These are phyloP conservation scores for Alternaria alternata DNA, from an alignment of 2,329 filamentous ascomycete genomes.

Conservation along the genomic window DNA sequence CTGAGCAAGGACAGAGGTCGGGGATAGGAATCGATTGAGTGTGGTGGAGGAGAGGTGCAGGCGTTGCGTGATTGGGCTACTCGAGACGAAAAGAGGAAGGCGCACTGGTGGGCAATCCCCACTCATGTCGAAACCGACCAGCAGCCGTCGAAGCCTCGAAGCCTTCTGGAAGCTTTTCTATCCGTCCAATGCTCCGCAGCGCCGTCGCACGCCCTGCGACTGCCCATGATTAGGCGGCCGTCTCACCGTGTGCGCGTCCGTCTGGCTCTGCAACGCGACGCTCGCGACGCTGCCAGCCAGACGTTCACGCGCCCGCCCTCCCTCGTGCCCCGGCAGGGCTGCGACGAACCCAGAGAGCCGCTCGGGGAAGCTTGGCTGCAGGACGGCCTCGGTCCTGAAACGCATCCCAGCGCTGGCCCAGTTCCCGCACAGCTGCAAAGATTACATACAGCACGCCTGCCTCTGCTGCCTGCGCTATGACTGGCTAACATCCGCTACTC, in stretches of 20 bases:
- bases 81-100: conserved; percentile 19
- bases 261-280: not conserved
- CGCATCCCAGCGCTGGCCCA: conserved; percentile 19
- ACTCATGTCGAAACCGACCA: conserved; percentile 11
- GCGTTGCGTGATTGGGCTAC: conserved; percentile 19
- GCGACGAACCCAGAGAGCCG: conserved; percentile 20
- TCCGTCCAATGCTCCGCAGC: conserved; percentile 16
- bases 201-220: conserved; percentile 11
- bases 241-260: not conserved
- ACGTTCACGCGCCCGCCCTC: conserved; percentile 13
- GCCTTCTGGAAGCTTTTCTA: conserved; percentile 27
- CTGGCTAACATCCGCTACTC: conserved; percentile 3
- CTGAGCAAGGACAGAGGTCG: conserved; percentile 5
- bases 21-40: conserved; percentile 5
- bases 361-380: conserved; percentile 26
- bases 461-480: conserved; percentile 1
- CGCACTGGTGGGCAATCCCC: conserved; percentile 12
- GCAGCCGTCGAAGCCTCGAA: conserved; percentile 18
- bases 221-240: not conserved
- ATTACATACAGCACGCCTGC: conserved; percentile 14
- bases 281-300: not conserved
- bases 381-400: conserved; percentile 23
- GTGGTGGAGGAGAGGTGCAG: conserved; percentile 19
- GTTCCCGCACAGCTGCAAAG: conserved; percentile 8
- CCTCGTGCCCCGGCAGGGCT: not conserved